A percentile compares a stretch with the other conserved stretches of the same genome.
Evolutionary conservation across 2,329 filamentous ascomycete species (phyloP).

Genomic region (Colletotrichum graminicola): DNA sequence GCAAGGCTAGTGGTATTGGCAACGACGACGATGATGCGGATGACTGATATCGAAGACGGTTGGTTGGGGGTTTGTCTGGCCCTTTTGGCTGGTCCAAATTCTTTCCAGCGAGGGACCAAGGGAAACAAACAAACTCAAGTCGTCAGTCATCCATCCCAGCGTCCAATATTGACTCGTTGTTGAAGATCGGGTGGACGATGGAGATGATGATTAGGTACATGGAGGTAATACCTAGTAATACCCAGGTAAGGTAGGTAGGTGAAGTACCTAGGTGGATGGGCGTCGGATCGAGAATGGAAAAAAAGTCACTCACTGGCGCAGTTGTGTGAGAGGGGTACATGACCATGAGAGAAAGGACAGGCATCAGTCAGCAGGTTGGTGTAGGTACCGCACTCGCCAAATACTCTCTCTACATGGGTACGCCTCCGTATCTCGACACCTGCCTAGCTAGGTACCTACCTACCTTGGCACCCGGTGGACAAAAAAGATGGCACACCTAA

Average conservation of each 20-base stretch:
- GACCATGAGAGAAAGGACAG: not conserved
- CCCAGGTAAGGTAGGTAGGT: too few relatives aligned
- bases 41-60: not conserved
- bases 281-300: not conserved
- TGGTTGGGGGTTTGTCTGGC: not conserved
- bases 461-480: not conserved
- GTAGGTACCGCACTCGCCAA: too few relatives aligned
- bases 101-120: not conserved
- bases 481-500: too few relatives aligned
- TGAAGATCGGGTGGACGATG: not conserved
- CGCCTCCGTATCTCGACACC: too few relatives aligned
- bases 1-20: not conserved
- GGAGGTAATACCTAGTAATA: not conserved
- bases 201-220: not conserved
- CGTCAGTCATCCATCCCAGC: not conserved
- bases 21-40: not conserved
- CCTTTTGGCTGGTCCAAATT: not conserved
- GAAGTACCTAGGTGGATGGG: too few relatives aligned
- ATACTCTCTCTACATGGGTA: too few relatives aligned
- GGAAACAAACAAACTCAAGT: too few relatives aligned
- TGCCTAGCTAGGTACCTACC: not conserved
- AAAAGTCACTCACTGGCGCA: conserved; percentile 51
- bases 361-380: not conserved
- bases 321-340: conserved; percentile 47
- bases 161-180: not conserved